Evolutionary conservation across 225 moss, liverwort and hornwort species (phyloP).

Genomic region (Asterella californica): DNA sequence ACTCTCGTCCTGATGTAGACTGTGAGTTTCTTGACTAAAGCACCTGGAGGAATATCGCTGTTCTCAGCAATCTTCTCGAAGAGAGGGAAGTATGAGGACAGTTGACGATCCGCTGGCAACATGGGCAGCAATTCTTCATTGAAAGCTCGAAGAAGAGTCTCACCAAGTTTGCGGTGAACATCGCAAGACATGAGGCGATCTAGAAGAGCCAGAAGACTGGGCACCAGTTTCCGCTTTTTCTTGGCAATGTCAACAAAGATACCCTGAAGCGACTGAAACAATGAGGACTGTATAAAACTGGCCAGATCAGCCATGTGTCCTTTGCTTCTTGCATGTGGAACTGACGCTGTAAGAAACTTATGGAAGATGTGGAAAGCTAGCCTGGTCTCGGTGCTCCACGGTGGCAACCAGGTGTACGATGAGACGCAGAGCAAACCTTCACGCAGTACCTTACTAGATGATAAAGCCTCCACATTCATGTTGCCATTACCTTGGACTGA

Average conservation of each 20-base stretch:
- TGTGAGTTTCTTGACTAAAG: slow-evolving; percentile 70
- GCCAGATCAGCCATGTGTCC: slow-evolving; percentile 38
- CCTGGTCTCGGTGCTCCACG: slow-evolving; percentile 84
- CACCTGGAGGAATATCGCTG: slow-evolving; percentile 63
- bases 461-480: slow-evolving; percentile 30
- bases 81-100: slow-evolving; percentile 88
- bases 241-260: slow-evolving; percentile 73
- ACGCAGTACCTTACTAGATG: slow-evolving; percentile 61
- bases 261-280: slow-evolving; percentile 69
- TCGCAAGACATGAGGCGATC: slow-evolving; percentile 79
- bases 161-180: slow-evolving; percentile 65
- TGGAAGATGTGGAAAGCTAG: slow-evolving; percentile 83
- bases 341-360: slow-evolving; percentile 71
- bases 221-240: slow-evolving; percentile 63
- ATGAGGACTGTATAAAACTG: slow-evolving; percentile 50
- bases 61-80: slow-evolving; percentile 85
- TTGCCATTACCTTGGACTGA: slow-evolving; percentile 33
- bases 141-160: slow-evolving; percentile 77
- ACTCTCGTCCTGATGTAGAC: slow-evolving; percentile 67
- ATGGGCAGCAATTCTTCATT: slow-evolving; percentile 79
- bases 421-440: slow-evolving; percentile 80
- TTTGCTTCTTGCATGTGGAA: slow-evolving; percentile 51
- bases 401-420: slow-evolving; percentile 89
- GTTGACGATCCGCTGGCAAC: slow-evolving; percentile 52
- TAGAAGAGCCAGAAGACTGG: slow-evolving; percentile 72